These are phyloP conservation scores for Sporothrix protearum DNA, from an alignment of 2,329 filamentous ascomycete species.

Conservation along the genomic window DNA sequence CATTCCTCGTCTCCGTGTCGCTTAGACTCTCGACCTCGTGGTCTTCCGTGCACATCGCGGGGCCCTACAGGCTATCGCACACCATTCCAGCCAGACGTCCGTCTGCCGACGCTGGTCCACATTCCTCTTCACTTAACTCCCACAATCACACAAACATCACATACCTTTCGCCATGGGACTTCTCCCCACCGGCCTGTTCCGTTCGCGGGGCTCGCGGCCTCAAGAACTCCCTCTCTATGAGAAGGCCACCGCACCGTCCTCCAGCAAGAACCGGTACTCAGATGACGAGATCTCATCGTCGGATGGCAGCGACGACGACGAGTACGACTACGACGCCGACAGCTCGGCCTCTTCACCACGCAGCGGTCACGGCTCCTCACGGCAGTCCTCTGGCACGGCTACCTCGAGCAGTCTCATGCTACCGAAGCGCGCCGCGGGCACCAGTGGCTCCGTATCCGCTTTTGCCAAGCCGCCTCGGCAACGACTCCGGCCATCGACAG, in stretches of 20 bases:
- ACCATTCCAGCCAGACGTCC: conserved; percentile 16
- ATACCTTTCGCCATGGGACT: conserved; percentile 46
- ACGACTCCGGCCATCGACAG: conserved; percentile 13
- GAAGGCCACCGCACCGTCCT: conserved; percentile 37
- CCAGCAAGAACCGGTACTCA: conserved; percentile 50
- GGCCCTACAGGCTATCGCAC: conserved; percentile 4
- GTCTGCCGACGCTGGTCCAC: not conserved
- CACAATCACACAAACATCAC: not conserved
- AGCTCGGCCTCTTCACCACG: conserved; percentile 41
- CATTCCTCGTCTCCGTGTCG: not conserved
- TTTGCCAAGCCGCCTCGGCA: conserved; percentile 27
- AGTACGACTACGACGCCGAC: conserved; percentile 36
- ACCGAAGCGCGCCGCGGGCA: conserved; percentile 38
- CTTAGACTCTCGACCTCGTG: not conserved
- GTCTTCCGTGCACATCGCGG: conserved; percentile 9
- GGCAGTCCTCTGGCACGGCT: conserved; percentile 47
- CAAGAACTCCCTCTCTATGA: conserved; percentile 50
- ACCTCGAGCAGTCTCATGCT: conserved; percentile 46
- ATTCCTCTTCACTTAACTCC: not conserved
- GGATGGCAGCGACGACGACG: conserved; percentile 39
- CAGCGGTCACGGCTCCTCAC: conserved; percentile 46
- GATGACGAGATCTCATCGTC: conserved; percentile 48
- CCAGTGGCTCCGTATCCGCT: conserved; percentile 25
- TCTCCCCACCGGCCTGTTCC: conserved; percentile 39
- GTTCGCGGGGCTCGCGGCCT: conserved; percentile 44